Conservation (phyloP, 108 stramenopile species). For the Aurantiochytrium sp. region DNA sequence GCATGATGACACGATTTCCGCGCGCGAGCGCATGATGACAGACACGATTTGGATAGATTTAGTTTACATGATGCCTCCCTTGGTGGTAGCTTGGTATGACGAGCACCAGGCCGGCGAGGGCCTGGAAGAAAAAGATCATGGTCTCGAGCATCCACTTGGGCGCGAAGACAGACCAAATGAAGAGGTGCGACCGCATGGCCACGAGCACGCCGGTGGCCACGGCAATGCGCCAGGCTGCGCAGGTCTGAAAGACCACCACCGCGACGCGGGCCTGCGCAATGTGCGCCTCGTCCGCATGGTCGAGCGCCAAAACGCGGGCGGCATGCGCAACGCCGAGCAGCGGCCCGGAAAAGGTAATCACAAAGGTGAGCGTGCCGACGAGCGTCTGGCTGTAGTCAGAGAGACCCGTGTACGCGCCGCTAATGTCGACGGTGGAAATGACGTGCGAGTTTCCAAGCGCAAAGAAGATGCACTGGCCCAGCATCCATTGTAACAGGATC, state of each 20-base stretch:
- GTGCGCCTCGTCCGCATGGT: background rate
- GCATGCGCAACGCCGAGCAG: background rate
- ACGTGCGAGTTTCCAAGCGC: conserved; percentile 19
- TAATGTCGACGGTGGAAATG: conserved; percentile 1
- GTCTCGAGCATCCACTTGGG: conserved; percentile 19
- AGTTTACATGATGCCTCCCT: no score
- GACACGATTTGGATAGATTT: no score
- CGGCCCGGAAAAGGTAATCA: conserved; percentile 3
- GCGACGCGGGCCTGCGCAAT: background rate
- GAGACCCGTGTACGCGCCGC: conserved; percentile 12
- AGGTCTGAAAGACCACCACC: background rate
- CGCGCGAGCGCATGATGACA: no score
- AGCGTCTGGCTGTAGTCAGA: background rate
- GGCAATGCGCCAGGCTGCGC: background rate
- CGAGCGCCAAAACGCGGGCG: background rate
- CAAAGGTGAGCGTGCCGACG: background rate
- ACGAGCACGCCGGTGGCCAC: background rate
- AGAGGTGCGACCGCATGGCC: background rate
- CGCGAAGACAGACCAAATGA: background rate
- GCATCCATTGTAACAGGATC: background rate
- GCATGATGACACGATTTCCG: no score
- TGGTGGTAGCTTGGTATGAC: no score
- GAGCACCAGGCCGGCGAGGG: background rate
- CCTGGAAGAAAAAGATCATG: background rate
- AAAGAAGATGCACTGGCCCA: conserved; percentile 16